Evolutionary conservation across 257 asterid genomes (phyloP).

Genomic region (Echium plantagineum): DNA sequence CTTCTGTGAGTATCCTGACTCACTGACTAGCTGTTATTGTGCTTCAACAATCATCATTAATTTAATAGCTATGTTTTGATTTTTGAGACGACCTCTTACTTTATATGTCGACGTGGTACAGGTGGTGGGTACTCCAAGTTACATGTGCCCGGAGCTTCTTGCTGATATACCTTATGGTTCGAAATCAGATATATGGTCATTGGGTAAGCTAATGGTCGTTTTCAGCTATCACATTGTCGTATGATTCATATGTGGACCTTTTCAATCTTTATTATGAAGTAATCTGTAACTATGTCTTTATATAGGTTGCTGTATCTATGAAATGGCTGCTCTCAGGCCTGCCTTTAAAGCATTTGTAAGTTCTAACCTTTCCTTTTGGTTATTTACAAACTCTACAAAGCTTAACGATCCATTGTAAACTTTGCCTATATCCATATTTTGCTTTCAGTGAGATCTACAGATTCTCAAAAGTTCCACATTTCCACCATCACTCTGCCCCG

Average conservation of each 20-base stretch:
- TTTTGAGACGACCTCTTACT: neutral
- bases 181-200: slow-evolving; percentile 96
- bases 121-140: slow-evolving; percentile 99
- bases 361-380: slow-evolving; percentile 5
- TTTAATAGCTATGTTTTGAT: neutral
- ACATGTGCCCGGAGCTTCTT: slow-evolving; percentile 99
- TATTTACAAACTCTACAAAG: neutral
- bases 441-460: too few species aligned
- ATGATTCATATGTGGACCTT: neutral
- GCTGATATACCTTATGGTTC: slow-evolving; percentile 99
- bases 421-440: neutral
- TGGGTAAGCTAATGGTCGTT: slow-evolving; percentile 42
- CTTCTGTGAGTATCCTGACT: slow-evolving; percentile 59
- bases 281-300: slow-evolving; percentile 1
- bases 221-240: neutral
- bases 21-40: slow-evolving; percentile 2
- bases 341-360: slow-evolving; percentile 98
- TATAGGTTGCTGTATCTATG: slow-evolving; percentile 89
- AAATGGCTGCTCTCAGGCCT: slow-evolving; percentile 77
- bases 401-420: slow-evolving; percentile 1
- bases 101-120: slow-evolving; percentile 18
- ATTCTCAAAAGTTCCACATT: too few species aligned
- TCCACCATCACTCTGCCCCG: too few species aligned
- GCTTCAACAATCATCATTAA: neutral
- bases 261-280: too few species aligned